Base-by-base conservation (phyloP, 208 protist genomes). In the Leishmania martiniquensis region DNA sequence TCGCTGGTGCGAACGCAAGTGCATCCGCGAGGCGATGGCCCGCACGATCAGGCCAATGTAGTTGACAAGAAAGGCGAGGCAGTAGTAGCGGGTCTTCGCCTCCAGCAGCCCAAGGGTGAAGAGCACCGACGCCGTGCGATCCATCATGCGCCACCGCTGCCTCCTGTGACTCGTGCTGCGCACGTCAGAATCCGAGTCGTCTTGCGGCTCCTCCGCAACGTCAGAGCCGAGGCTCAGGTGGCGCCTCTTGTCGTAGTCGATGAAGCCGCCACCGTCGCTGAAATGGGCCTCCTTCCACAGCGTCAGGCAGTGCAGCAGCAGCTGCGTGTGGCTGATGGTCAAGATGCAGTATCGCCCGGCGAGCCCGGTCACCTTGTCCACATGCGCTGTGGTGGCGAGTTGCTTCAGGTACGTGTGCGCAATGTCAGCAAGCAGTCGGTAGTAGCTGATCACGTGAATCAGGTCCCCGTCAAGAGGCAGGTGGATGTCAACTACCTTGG, bases 101-200 rank as follows among this genome's bases (percentile, higher is more conserved):
- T 84, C 80, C 60, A 84, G 63, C 52, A 84, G 75, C n/a, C 17
- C 66, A 15, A 84, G 74, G 3, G 68, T 78, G 37, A 70, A 39
- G 29, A 63, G 25, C 34, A 72, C 45, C 76, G 63, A 73, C 62
- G 62, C 45, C 13, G 37, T 73, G 63, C 63, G 63, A 49, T 69
- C 63, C 39, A 69, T 69, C 42, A 42, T 51, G 42, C 63, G 63
- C 63, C 63, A 69, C 45, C 42, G 13, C 32, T 73, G 32, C 51
- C 42, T 52, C 20, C 47, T 2, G 0, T 17, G 4, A 9, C 12
- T 1, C 47, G 29, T 10, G 51, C 17, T n/a, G 5, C 42, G 32
- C 49, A 29, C 15, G 32, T 73, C 49, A 39, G 69, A 2, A 32
- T 1, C 22, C 1, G n/a, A 0, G 25, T 57, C 29, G 0, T 9